These are phyloP conservation scores for Paramecium tetraurelia DNA, from an alignment of 73 alveolate species.

Conservation along the genomic window DNA sequence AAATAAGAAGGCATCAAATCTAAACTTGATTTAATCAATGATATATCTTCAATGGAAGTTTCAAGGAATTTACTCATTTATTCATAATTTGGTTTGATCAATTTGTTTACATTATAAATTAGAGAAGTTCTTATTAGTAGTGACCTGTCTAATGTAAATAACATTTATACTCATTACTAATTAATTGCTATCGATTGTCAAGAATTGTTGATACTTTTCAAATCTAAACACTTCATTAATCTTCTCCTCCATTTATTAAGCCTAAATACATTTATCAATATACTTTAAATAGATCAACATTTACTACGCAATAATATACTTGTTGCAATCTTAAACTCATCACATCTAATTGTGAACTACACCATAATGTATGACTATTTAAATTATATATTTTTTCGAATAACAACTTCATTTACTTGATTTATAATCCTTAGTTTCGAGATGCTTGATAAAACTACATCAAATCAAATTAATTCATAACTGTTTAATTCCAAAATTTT, in stretches of 20 bases:
- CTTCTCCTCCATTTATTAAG: background rate
- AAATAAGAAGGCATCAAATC: background rate
- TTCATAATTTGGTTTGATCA: background rate
- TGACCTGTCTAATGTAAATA: background rate
- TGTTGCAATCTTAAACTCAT: background rate
- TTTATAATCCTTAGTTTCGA: background rate
- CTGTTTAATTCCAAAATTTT: background rate
- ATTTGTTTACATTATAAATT: background rate
- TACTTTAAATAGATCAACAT: background rate
- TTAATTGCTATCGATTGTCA: background rate
- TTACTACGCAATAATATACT: background rate
- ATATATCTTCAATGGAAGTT: background rate
- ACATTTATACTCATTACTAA: background rate
- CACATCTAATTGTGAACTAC: background rate
- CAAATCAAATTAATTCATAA: background rate
- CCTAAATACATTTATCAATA: background rate
- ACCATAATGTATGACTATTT: background rate
- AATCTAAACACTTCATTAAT: background rate
- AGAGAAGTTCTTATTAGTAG: background rate
- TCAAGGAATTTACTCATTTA: background rate
- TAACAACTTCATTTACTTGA: background rate
- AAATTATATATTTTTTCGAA: background rate
- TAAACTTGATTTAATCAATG: background rate
- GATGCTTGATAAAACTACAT: background rate
- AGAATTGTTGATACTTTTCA: background rate